Evolutionary conservation across 2,329 filamentous ascomycete genomes (phyloP).

Genomic region (Sarocladium oryzae): DNA sequence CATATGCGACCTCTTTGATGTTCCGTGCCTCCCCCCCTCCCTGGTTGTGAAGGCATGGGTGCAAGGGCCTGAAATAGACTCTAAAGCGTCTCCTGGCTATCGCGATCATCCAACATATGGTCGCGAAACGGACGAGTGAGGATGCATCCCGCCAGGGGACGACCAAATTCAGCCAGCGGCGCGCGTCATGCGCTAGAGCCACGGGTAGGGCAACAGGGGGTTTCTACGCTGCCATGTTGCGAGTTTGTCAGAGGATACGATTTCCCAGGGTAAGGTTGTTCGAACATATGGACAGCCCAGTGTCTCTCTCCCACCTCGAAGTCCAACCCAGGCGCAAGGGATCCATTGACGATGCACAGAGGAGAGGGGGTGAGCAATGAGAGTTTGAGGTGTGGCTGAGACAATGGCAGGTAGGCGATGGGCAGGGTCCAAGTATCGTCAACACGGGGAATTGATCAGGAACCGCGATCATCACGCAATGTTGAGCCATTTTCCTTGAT

Average conservation of each 20-base stretch:
- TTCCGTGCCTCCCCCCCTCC: not conserved
- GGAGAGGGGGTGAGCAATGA: not conserved
- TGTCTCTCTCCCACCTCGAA: too few species aligned
- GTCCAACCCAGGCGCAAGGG: too few species aligned
- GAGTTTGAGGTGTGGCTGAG: slow-evolving; percentile 4
- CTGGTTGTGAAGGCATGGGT: slow-evolving; percentile 6
- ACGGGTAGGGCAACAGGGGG: not conserved
- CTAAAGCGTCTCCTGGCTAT: not conserved
- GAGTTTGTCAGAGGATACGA: slow-evolving; percentile 7
- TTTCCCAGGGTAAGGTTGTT: not conserved
- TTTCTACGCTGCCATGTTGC: not conserved
- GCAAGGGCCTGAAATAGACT: not conserved
- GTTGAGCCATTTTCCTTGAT: too few species aligned
- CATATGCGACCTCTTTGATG: not conserved
- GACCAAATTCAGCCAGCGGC: not conserved
- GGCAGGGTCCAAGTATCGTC: slow-evolving; percentile 1
- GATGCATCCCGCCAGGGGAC: not conserved
- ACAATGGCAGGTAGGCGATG: not conserved
- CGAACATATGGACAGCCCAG: too few species aligned
- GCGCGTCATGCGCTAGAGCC: not conserved
- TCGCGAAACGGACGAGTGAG: slow-evolving; percentile 5
- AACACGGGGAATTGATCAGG: not conserved
- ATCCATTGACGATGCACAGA: too few species aligned
- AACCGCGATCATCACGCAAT: too few species aligned
- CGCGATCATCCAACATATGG: not conserved